Base-by-base conservation (phyloP, 441 rosid genomes). In the Isatis lusitanica region DNA sequence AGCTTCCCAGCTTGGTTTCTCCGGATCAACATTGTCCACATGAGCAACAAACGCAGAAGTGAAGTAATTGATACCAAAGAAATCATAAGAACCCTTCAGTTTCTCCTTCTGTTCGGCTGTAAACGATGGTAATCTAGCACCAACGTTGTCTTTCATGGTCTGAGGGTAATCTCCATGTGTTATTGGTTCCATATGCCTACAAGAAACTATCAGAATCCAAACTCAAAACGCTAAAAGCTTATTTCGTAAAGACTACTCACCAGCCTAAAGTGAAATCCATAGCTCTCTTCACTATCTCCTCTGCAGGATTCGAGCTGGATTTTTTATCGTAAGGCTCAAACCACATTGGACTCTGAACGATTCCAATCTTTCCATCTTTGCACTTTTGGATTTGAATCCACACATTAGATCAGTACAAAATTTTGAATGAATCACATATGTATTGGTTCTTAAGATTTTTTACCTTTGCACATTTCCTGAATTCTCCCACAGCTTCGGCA, bases 31-130 rank as follows among this genome's bases (percentile, higher is more conserved):
- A 39, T 40, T 16, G 24, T 71, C 74, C 11, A 59, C 39, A 57
- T 53, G 66, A 60, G 72, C 59, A 13, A 63, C 86, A 60, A 81
- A 86, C 0, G 58, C 30, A 16, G 83, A 74, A 31, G 83, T 77
- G 74, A 76, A 84, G 71, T 84, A 84, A 46, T 82, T 84, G 47
- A 81, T 24, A 15, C 85, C 88, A 10, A 86, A 33, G 58, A 81
- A 86, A 31, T 86, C 88, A 13, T 5, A 74, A 64, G 82, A 78
- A 42, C 71, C 67, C 75, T 74, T 74, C 2, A 78, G 73, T 64
- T 63, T 78, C 59, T 43, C 58, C 47, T 69, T 68, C 67, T 78
- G 82, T 38, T 74, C 69, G 0, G 50, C 18, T 0, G 82, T 78
- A 70, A 78, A 78, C 7, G 59, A 63, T 21, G 79, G 79, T 69